Evolutionary conservation across 352 stramenopile species (phyloP), one percentile per base, ranked within the genome.

Genomic region (Phytophthora tubulina): DNA sequence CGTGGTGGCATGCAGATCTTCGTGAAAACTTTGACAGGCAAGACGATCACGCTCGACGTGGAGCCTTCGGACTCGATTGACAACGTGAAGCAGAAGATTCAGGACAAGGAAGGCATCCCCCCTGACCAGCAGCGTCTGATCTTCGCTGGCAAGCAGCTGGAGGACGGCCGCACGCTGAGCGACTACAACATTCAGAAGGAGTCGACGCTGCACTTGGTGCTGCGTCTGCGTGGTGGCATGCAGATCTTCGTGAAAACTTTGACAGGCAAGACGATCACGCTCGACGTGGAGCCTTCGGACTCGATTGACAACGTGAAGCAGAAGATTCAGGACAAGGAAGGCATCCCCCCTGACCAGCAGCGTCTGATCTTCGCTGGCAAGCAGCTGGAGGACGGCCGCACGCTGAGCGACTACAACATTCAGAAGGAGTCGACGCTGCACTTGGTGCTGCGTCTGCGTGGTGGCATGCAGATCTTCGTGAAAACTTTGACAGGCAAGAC

Each of bases 51-150:
- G 14, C 52, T 69, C 0, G 67, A 74, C 35, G 64, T 72, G 39
- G 64, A 72, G 27, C 55, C 64, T 9, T 72, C 65, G 32, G 64
- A 72, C 48, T 72, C 64, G 39, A 72, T 72, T 39, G 56, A 72
- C 64, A 72, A 72, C 55, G 60, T 70, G 15, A 69, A 68, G 66
- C 49, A 63, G 7, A 73, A 69, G 35, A 68, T 67, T 55, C 51
- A 68, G 32, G 58, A 75, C 68, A 74, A 75, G 65, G 59, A 98
- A 74, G 95, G 94, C 54, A 98, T 98, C 46, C 96, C 95, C 32
- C 82, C 93, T 41, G 96, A 99, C 72, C 94, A 98, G 81, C 96
- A 99, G 80, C 86, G 96, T 44, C 84, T 99, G 55, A 99, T 99
- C 72, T 99, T 99, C 76, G 95, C 89, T 31, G 97, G 96, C 56